Percentiles rank a stretch among this genome's conserved stretches.
phyloP scores from a whole-genome alignment of 768 basidiomycete species.

The Rhizopogon roseolus region DNA sequence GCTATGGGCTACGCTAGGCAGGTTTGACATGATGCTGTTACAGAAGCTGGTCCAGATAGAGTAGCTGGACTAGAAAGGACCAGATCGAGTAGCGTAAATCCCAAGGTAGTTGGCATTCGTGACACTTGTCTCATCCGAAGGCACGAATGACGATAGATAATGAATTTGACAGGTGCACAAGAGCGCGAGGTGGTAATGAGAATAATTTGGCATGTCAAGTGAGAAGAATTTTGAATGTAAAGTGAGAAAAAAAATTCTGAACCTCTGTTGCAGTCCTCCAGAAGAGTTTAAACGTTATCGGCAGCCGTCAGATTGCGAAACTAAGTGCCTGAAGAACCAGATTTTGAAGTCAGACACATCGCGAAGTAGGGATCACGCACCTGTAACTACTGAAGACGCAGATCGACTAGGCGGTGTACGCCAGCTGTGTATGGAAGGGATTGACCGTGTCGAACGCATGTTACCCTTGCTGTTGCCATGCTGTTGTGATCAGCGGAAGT shows the following conservation, averaged over 20 bases:
- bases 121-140: neutral
- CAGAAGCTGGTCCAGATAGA: constrained; percentile 4
- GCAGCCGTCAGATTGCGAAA: neutral
- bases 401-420: neutral
- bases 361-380: neutral
- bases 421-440: neutral
- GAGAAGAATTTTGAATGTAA: neutral
- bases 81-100: constrained; percentile 5
- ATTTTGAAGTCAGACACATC: neutral
- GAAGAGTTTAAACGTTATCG: neutral
- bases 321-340: neutral
- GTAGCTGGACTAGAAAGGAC: neutral
- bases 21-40: constrained; percentile 20
- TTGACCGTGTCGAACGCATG: constrained; percentile 1
- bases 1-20: neutral
- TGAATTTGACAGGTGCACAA: neutral
- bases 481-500: neutral
- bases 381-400: neutral
- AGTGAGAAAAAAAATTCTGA: neutral
- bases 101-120: neutral
- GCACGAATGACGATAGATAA: neutral
- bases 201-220: neutral
- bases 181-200: neutral
- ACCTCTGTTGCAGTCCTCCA: neutral
- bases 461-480: constrained; percentile 1